Conservation (phyloP, 768 basidiomycete species). For the Termitomyces sp. region DNA sequence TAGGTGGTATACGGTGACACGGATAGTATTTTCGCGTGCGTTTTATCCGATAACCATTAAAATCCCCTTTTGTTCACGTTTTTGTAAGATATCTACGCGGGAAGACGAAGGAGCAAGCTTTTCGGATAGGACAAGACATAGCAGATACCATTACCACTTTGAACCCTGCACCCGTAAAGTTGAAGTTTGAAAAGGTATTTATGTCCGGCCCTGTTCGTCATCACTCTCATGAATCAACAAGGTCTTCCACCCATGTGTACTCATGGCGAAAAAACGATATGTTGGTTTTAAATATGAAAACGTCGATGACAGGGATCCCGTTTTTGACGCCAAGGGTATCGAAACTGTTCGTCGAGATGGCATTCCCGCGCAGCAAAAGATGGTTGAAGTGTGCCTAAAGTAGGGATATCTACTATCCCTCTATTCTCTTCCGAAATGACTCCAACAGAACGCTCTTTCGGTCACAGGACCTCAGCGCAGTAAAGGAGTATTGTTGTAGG, state of each 20-base stretch:
- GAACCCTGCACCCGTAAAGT: constrained; percentile 90
- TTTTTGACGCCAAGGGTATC: constrained; percentile 96
- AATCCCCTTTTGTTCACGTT: not conserved
- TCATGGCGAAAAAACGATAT: constrained; percentile 98
- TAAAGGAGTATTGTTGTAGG: constrained; percentile 84
- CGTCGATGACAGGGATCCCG: constrained; percentile 73
- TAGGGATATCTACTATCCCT: constrained; percentile 30
- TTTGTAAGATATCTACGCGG: constrained; percentile 68
- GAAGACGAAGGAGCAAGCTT: constrained; percentile 91
- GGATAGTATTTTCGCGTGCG: constrained; percentile 86
- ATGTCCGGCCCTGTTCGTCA: not conserved
- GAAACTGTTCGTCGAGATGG: constrained; percentile 96
- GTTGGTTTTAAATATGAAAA: constrained; percentile 95
- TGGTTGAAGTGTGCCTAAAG: constrained; percentile 90
- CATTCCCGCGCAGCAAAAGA: constrained; percentile 86
- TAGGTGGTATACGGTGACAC: constrained; percentile 97
- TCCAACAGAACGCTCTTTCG: constrained; percentile 79
- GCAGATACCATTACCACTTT: constrained; percentile 80
- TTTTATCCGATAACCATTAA: not conserved
- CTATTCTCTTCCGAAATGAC: constrained; percentile 1
- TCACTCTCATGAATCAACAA: constrained; percentile 28
- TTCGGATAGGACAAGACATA: constrained; percentile 90
- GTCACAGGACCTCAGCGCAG: constrained; percentile 81
- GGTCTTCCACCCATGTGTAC: constrained; percentile 92
- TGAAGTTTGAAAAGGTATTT: constrained; percentile 95